Base-by-base conservation (phyloP, 1,284 basidiomycete genomes). In the Amylostereum areolatum region DNA sequence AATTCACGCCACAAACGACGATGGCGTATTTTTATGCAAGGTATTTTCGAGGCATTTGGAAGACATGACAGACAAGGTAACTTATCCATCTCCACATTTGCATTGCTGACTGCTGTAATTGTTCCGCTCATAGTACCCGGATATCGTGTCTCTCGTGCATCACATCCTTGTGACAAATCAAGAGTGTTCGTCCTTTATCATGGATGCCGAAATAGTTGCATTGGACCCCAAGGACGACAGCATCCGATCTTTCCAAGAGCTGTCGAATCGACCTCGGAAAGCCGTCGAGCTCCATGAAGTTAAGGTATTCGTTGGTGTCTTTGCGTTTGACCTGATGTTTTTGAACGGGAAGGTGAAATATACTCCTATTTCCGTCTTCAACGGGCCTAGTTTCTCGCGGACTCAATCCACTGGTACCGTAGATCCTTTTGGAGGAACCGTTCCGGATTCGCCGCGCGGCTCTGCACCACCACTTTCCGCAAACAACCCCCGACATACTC, bases 21-120 rank as follows among this genome's bases (percentile, higher is more conserved):
- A 65, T 46, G 66, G 63, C 35, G 62, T 65, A 36, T 61, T 75
- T 25, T 74, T 69, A 52, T 78, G 93, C 34, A 78, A 83, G 46
- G 73, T 96, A 41, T 97, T 97, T 69, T 91, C 88, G 50, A 78
- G 92, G 31, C 92, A 96, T 70, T 70, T 97, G 28, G 93, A 96
- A 67, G 86, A 94, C 59, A 94, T 94, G 90, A 94, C 91, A 3
- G 80, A 82, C 55, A 92, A 93, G 71, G 86, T 80, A 60, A 58
- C 62, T 46, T 42, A 47, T 39, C 42, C 46, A 49, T 46, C 58
- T 12, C 41, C 43, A 34, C 50, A 28, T 49, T 33, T 40, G 40
- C 43, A 43, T 43, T 18, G 46, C 44, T 53, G 45, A 55, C 53
- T 45, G 34, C 36, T 41, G 40, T 54, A 37, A 45, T 36, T 57